Percentiles rank a stretch among this genome's conserved stretches.
Evolutionary conservation across 169 alveolate genomes (phyloP).

Genomic region (Toxoplasma gondii): DNA sequence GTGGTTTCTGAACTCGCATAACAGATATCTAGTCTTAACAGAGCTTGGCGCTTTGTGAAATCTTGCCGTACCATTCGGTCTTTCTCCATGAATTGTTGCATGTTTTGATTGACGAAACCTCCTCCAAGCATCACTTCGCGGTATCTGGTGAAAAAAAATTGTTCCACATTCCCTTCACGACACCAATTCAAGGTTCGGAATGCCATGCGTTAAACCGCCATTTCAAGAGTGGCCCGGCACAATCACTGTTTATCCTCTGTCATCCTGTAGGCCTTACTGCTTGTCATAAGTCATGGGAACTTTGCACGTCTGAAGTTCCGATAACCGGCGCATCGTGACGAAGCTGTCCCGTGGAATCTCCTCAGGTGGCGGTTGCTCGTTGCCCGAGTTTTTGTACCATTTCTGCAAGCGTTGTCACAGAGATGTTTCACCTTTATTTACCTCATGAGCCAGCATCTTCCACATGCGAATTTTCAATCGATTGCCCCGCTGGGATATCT

Average conservation of each 20-base stretch:
- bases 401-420: neutral
- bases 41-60: neutral
- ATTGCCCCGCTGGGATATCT: no score
- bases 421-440: no score
- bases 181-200: no score
- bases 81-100: constrained; percentile 81
- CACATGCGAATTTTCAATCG: no score
- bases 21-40: no score
- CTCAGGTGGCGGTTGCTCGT: neutral
- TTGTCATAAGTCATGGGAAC: constrained; percentile 36
- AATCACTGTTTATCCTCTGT: neutral
- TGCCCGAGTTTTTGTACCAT: neutral
- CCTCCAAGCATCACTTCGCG: constrained; percentile 88
- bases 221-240: no score
- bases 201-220: no score
- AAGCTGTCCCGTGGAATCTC: neutral
- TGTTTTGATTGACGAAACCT: constrained; percentile 85
- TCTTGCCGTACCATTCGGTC: constrained; percentile 84
- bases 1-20: neutral
- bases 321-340: neutral
- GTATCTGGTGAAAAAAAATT: constrained; percentile 61
- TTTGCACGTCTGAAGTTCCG: neutral
- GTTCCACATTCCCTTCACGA: neutral
- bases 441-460: no score
- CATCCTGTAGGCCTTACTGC: neutral